Evolutionary conservation across 140 eudicot species (phyloP).

Genomic region (Anethum foeniculum): DNA sequence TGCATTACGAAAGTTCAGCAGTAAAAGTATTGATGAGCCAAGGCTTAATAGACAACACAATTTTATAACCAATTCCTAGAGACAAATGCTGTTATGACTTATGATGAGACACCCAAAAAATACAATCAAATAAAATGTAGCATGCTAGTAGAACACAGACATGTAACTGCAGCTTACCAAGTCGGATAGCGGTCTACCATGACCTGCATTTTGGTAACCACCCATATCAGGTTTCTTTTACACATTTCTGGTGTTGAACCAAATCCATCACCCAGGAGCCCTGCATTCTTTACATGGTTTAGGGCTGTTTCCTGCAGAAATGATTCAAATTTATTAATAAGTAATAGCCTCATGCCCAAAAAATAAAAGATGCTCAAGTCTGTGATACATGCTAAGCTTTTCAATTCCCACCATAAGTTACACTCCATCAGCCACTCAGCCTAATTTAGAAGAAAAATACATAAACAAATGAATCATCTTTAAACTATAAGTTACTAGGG

Average conservation of each 20-base stretch:
- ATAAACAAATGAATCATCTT: not conserved
- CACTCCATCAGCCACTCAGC: not conserved
- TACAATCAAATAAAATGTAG: not conserved
- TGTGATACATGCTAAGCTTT: not conserved
- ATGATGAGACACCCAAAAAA: not conserved
- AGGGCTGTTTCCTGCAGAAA: constrained; percentile 85
- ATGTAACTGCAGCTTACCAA: constrained; percentile 38
- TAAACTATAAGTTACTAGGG: not conserved
- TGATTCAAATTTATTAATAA: constrained; percentile 6
- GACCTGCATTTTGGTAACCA: constrained; percentile 91
- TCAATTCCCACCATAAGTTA: not conserved
- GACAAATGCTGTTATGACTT: not conserved
- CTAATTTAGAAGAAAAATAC: not conserved
- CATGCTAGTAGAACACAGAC: not conserved
- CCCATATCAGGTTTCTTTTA: constrained; percentile 84
- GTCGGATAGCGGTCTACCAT: constrained; percentile 93
- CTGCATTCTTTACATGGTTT: constrained; percentile 85
- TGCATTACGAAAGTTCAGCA: not conserved
- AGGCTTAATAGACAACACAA: not conserved
- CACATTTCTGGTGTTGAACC: constrained; percentile 98
- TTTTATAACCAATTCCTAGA: not conserved
- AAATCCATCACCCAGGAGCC: constrained; percentile 87
- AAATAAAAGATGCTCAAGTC: not conserved
- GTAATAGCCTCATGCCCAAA: not conserved
- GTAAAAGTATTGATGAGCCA: not conserved